Conservation (phyloP, 805 yeast species). For the Saturnispora halmiae region DNA sequence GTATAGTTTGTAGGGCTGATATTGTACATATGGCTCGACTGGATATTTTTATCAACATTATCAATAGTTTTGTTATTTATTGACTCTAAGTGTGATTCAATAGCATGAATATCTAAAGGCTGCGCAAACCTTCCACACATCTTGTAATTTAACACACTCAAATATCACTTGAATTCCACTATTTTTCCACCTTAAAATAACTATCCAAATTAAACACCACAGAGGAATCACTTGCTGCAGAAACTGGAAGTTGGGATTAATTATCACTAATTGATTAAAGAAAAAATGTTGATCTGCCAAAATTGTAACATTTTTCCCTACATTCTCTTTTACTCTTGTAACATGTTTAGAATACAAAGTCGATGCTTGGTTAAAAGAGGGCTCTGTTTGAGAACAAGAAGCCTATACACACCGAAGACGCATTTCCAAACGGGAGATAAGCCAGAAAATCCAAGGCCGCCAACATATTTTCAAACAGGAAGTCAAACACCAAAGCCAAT, state of each 20-base stretch:
- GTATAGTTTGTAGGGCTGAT: constrained; percentile 51
- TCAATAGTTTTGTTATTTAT: not conserved
- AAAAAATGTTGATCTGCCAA: no score
- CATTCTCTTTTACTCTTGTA: no score
- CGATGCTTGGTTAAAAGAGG: not conserved
- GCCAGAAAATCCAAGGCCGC: constrained; percentile 3
- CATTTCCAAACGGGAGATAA: not conserved
- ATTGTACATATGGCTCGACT: constrained; percentile 39
- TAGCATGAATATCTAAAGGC: constrained; percentile 32
- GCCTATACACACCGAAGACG: not conserved
- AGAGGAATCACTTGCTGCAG: no score
- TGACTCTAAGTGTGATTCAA: constrained; percentile 19
- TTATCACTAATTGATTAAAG: no score
- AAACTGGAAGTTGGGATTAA: no score
- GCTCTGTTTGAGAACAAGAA: no score
- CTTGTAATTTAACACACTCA: not conserved
- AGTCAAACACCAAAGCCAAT: constrained; percentile 5
- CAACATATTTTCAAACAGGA: constrained; percentile 10
- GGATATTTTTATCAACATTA: not conserved
- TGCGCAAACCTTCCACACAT: constrained; percentile 32
- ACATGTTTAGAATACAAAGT: not conserved
- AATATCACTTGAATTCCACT: not conserved
- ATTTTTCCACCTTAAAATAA: not conserved
- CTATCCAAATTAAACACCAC: no score
- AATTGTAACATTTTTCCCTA: no score